phyloP scores from a whole-genome alignment of 2,329 filamentous ascomycete genomes.

The Neopestalotiopsis sp. region DNA sequence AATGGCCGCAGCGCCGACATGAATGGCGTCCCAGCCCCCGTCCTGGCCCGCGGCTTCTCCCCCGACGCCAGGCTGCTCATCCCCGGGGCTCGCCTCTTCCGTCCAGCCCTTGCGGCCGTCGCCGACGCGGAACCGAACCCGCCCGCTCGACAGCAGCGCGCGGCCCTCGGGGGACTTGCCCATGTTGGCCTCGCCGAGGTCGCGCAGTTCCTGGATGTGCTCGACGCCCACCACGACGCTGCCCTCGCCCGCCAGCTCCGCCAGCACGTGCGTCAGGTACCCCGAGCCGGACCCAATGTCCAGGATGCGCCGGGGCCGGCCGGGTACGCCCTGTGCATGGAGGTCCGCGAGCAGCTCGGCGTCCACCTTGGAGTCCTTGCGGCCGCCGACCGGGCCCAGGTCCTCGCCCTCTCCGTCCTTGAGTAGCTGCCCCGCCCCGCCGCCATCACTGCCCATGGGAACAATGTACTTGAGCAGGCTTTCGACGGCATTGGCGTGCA shows the following conservation, averaged over 20 bases:
- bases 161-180: slow-evolving; percentile 63
- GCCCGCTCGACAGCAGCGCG: slow-evolving; percentile 65
- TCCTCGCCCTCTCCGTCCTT: slow-evolving; percentile 13
- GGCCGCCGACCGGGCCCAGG: not conserved
- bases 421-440: slow-evolving; percentile 23
- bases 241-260: slow-evolving; percentile 69
- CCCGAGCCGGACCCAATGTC: slow-evolving; percentile 80
- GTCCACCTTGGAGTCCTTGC: not conserved
- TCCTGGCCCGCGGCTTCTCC: slow-evolving; percentile 46
- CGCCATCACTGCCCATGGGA: slow-evolving; percentile 27
- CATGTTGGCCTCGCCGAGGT: slow-evolving; percentile 71
- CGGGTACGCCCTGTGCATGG: not conserved
- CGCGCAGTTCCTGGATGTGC: slow-evolving; percentile 70
- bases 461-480: slow-evolving; percentile 51
- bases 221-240: slow-evolving; percentile 73
- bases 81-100: slow-evolving; percentile 37
- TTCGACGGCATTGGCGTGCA: slow-evolving; percentile 63
- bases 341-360: slow-evolving; percentile 4
- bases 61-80: slow-evolving; percentile 31
- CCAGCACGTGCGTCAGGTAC: slow-evolving; percentile 88
- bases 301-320: slow-evolving; percentile 58
- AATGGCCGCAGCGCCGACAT: slow-evolving; percentile 86
- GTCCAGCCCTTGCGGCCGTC: slow-evolving; percentile 75
- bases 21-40: slow-evolving; percentile 86
- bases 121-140: slow-evolving; percentile 74